phyloP scores from a whole-genome alignment of 352 stramenopile genomes.

The Achlya hypogyna region DNA sequence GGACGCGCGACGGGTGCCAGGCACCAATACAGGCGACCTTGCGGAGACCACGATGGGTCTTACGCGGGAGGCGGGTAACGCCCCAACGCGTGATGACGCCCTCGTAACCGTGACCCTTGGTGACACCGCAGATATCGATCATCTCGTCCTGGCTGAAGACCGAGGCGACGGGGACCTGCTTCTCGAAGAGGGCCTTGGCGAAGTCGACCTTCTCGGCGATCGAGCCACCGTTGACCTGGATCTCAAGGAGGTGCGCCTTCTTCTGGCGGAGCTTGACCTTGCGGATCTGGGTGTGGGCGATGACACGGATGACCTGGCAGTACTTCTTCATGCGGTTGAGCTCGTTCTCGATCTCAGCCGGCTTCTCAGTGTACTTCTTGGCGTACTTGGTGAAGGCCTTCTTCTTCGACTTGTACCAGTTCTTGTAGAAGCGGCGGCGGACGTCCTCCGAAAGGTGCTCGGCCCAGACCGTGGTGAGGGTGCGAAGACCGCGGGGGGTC shows the following conservation, averaged over 20 bases:
- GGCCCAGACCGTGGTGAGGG: slow-evolving; percentile 98
- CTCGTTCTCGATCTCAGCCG: slow-evolving; percentile 92
- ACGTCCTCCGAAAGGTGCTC: slow-evolving; percentile 99
- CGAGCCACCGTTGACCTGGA: slow-evolving; percentile 99
- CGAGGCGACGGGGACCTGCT: slow-evolving; percentile 95
- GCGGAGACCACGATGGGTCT: slow-evolving; percentile 99
- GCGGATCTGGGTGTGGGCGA: slow-evolving; percentile 99
- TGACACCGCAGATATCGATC: slow-evolving; percentile 98
- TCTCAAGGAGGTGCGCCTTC: slow-evolving; percentile 99
- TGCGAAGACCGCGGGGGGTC: slow-evolving; percentile 97
- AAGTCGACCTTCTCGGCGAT: slow-evolving; percentile 99
- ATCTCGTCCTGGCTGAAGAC: slow-evolving; percentile 97
- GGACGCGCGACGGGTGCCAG: slow-evolving; percentile 99
- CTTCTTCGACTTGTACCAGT: slow-evolving; percentile 99
- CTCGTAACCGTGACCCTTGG: slow-evolving; percentile 98
- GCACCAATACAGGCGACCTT: slow-evolving; percentile 99
- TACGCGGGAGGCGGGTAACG: slow-evolving; percentile 98
- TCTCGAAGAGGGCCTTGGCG: slow-evolving; percentile 98
- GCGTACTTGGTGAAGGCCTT: slow-evolving; percentile 99
- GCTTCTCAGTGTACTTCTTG: slow-evolving; percentile 97
- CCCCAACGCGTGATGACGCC: slow-evolving; percentile 99
- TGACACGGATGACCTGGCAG: slow-evolving; percentile 98
- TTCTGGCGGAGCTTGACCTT: slow-evolving; percentile 99
- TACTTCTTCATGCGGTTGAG: slow-evolving; percentile 99
- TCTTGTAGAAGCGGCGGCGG: slow-evolving; percentile 99